Conservation (phyloP, 768 basidiomycete species). For the Calocera cornea region DNA sequence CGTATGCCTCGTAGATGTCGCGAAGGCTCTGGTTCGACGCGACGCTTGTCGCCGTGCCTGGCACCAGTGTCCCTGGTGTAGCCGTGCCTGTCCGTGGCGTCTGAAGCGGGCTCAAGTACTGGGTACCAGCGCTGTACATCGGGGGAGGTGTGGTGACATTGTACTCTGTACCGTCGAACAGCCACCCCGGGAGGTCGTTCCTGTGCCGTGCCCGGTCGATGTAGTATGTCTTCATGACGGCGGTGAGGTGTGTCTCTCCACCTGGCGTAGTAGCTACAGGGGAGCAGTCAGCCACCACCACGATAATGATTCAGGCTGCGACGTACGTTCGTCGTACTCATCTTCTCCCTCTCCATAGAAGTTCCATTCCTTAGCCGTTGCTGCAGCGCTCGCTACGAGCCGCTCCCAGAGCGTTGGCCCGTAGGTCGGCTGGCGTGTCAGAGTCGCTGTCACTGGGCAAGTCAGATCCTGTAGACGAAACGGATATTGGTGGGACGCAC, state of each 20-base stretch:
- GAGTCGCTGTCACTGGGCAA: not conserved
- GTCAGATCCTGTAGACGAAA: not conserved
- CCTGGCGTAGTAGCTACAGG: slow-evolving; percentile 38
- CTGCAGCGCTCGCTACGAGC: not conserved
- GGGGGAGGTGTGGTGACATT: slow-evolving; percentile 20
- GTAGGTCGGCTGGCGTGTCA: not conserved
- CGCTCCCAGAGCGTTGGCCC: slow-evolving; percentile 3
- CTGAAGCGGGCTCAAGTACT: not conserved
- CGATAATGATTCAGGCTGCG: not conserved
- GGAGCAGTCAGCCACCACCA: not conserved
- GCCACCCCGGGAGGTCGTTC: slow-evolving; percentile 49
- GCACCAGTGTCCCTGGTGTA: not conserved
- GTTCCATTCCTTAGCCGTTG: not conserved
- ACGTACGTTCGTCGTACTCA: not conserved
- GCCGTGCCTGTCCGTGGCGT: not conserved
- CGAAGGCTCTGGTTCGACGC: not conserved
- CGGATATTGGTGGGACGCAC: not conserved
- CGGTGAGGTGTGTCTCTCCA: slow-evolving; percentile 44
- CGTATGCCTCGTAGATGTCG: not conserved
- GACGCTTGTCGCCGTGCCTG: not conserved
- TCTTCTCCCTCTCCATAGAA: not conserved
- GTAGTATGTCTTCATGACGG: slow-evolving; percentile 57
- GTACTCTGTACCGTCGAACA: slow-evolving; percentile 47
- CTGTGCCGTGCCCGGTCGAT: slow-evolving; percentile 44
- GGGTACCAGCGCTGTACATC: not conserved